phyloP scores from a whole-genome alignment of 768 basidiomycete species.

The Naganishia antarctica region DNA sequence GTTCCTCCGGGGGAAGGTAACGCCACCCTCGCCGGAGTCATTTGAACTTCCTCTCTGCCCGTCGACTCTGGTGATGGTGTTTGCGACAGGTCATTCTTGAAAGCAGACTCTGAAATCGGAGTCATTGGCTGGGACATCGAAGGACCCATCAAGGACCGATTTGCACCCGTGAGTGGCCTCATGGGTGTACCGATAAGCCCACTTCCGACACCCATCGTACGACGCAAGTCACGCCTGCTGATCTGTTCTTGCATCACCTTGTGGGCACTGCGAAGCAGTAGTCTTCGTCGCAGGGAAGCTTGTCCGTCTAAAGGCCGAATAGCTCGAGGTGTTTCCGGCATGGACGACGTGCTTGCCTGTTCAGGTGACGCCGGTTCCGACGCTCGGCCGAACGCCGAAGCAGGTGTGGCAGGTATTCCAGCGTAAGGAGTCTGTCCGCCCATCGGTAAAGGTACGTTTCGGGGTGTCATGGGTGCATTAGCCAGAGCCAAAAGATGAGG shows the following conservation, averaged over 20 bases:
- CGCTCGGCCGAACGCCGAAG: background rate
- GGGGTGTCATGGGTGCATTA: background rate
- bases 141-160: background rate
- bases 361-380: background rate
- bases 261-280: conserved; percentile 42
- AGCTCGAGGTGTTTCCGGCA: conserved; percentile 16
- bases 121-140: conserved; percentile 8
- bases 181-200: conserved; percentile 13
- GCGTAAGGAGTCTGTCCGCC: background rate
- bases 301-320: conserved; percentile 22
- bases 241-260: conserved; percentile 40
- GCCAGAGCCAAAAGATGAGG: background rate
- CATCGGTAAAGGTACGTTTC: background rate
- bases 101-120: background rate
- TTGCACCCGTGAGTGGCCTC: background rate
- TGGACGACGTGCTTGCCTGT: background rate
- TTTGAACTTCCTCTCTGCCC: background rate
- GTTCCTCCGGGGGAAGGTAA: conserved; percentile 27
- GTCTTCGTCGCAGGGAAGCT: conserved; percentile 38
- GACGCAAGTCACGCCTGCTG: conserved; percentile 8
- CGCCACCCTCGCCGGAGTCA: conserved; percentile 11
- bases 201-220: conserved; percentile 3
- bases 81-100: too few relatives aligned
- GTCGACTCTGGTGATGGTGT: background rate
- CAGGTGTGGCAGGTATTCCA: background rate